Percentiles rank a stretch among this genome's conserved stretches.
phyloP scores from a whole-genome alignment of 441 rosid species.

The Pelargonium citronellum region DNA sequence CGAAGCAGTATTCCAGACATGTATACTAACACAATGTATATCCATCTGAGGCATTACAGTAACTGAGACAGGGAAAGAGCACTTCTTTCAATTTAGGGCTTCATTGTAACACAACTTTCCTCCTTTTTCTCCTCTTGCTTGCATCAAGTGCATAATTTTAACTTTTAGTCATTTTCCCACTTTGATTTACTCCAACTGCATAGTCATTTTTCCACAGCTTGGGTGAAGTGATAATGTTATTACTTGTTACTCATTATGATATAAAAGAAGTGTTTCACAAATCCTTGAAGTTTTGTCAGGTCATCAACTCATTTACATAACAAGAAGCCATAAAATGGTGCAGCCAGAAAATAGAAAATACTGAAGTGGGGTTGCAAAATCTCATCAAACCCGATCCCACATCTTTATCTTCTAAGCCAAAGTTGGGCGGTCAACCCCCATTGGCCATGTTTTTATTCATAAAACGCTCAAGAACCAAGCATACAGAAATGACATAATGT shows the following conservation, averaged over 20 bases:
- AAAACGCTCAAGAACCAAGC: background rate
- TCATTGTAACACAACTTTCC: background rate
- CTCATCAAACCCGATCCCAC: background rate
- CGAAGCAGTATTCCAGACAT: background rate
- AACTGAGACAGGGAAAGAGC: background rate
- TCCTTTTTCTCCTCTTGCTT: background rate
- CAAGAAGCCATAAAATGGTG: background rate
- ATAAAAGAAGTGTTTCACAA: background rate
- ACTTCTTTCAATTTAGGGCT: background rate
- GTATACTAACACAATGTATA: background rate
- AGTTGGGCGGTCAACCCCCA: background rate
- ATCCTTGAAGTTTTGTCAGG: background rate
- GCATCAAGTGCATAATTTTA: background rate
- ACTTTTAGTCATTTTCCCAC: background rate
- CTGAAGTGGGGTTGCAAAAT: background rate
- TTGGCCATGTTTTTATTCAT: background rate
- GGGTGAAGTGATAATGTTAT: background rate
- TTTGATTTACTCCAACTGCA: background rate
- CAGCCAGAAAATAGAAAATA: background rate
- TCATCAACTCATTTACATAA: background rate
- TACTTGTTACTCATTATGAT: background rate
- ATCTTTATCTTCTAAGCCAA: background rate
- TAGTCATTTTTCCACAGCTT: background rate
- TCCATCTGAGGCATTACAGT: background rate
- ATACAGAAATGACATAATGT: no score